These are phyloP conservation scores for Amanita jacksonii DNA, from an alignment of 768 basidiomycete genomes.

Conservation along the genomic window DNA sequence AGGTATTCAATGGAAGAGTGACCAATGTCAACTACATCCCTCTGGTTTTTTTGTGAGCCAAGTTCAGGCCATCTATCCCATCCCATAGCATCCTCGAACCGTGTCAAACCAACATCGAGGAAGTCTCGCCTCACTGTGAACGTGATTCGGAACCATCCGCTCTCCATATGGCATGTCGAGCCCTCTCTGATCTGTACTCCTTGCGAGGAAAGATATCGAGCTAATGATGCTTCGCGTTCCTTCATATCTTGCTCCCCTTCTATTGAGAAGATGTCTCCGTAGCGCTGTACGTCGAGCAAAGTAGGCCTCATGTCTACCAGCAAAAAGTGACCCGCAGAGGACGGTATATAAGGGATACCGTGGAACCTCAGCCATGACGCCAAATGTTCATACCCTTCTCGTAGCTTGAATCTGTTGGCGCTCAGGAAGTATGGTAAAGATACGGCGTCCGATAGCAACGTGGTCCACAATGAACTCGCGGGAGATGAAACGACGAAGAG, in stretches of 20 bases:
- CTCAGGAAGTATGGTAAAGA: slow-evolving; percentile 13
- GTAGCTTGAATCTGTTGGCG: slow-evolving; percentile 11
- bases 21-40: no score
- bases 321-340: slow-evolving; percentile 14
- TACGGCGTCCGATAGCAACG: slow-evolving; percentile 14
- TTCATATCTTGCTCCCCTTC: not conserved
- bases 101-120: slow-evolving; percentile 5
- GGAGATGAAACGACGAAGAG: slow-evolving; percentile 17
- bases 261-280: not conserved
- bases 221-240: slow-evolving; percentile 7
- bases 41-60: no score
- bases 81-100: slow-evolving; percentile 10
- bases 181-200: slow-evolving; percentile 7
- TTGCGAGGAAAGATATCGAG: not conserved
- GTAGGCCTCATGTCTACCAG: slow-evolving; percentile 12
- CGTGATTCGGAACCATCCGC: slow-evolving; percentile 10
- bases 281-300: slow-evolving; percentile 5
- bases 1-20: no score
- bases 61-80: slow-evolving; percentile 7
- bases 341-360: slow-evolving; percentile 12
- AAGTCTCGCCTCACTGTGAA: slow-evolving; percentile 9
- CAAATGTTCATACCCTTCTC: slow-evolving; percentile 16
- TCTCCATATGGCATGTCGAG: slow-evolving; percentile 5
- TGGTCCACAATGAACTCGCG: slow-evolving; percentile 16
- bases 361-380: slow-evolving; percentile 18